Evolutionary conservation across 495 filamentous ascomycete species (phyloP).

Genomic region (Podospora australis): DNA sequence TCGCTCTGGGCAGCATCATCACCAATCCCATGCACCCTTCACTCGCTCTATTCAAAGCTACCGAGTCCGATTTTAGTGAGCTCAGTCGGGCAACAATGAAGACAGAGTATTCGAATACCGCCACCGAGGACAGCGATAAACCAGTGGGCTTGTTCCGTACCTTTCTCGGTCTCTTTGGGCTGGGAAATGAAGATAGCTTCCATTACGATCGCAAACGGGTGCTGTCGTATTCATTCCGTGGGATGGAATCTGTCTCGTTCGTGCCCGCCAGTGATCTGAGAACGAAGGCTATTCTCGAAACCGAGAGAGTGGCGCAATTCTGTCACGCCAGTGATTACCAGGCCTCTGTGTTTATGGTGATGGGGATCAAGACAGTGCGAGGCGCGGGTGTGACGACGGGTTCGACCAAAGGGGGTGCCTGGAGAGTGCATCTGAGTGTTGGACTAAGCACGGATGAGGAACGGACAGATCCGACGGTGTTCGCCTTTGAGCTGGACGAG

Average conservation of each 20-base stretch:
- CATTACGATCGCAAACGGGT: conserved; percentile 12
- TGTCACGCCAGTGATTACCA: neutral
- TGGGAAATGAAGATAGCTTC: conserved; percentile 10
- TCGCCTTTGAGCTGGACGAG: neutral
- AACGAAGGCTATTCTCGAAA: neutral
- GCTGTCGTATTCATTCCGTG: conserved; percentile 9
- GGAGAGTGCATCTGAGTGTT: neutral
- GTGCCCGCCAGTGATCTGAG: conserved; percentile 2
- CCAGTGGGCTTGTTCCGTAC: conserved; percentile 7
- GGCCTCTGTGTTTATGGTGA: conserved; percentile 12
- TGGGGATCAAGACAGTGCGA: conserved; percentile 7
- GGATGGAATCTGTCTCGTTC: neutral
- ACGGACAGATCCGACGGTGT: neutral
- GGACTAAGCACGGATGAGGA: neutral
- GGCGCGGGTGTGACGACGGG: neutral
- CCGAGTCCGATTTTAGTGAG: neutral
- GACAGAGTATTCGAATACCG: neutral
- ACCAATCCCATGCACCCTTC: conserved; percentile 14
- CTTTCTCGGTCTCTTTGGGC: conserved; percentile 9
- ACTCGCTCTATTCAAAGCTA: conserved; percentile 8
- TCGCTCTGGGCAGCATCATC: conserved; percentile 14
- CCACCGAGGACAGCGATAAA: neutral
- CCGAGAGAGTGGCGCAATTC: conserved; percentile 6
- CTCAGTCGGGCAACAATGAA: neutral
- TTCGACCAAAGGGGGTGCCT: neutral